Conservation (phyloP, 345 rosid species). For the Excoecaria agallocha region DNA sequence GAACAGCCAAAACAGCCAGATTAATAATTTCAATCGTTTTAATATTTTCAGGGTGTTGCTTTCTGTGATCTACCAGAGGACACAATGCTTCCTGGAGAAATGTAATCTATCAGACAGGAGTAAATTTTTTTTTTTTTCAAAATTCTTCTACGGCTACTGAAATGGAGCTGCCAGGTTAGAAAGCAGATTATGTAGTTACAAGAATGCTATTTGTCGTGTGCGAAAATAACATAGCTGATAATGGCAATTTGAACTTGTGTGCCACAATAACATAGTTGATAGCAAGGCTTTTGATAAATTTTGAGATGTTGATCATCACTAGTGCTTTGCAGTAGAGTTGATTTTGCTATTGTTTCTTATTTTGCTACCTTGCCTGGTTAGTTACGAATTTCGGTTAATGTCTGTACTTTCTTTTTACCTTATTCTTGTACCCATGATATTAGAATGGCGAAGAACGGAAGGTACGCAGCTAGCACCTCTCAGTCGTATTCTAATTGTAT, state of each 20-base stretch:
- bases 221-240: neutral
- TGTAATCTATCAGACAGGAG: slow-evolving; percentile 36
- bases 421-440: too few species aligned
- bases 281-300: neutral
- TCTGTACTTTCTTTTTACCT: too few species aligned
- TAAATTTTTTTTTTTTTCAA: neutral
- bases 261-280: neutral
- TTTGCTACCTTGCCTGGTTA: neutral
- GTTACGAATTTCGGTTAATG: too few species aligned
- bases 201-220: neutral
- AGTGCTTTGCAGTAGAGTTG: neutral
- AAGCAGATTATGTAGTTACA: slow-evolving; percentile 14
- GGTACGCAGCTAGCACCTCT: too few species aligned
- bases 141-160: slow-evolving; percentile 5
- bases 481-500: too few species aligned
- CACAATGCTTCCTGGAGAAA: slow-evolving; percentile 99
- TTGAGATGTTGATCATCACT: neutral
- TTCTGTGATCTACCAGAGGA: slow-evolving; percentile 91
- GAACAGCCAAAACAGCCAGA: neutral
- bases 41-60: slow-evolving; percentile 68
- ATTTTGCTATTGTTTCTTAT: neutral
- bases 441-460: too few species aligned
- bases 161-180: slow-evolving; percentile 8
- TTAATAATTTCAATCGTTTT: slow-evolving; percentile 16
- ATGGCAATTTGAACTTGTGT: neutral